A percentile compares a stretch with the other conserved stretches of the same genome.
Conservation (phyloP, 805 yeast genomes). For the Zygoascus tannicola region DNA sequence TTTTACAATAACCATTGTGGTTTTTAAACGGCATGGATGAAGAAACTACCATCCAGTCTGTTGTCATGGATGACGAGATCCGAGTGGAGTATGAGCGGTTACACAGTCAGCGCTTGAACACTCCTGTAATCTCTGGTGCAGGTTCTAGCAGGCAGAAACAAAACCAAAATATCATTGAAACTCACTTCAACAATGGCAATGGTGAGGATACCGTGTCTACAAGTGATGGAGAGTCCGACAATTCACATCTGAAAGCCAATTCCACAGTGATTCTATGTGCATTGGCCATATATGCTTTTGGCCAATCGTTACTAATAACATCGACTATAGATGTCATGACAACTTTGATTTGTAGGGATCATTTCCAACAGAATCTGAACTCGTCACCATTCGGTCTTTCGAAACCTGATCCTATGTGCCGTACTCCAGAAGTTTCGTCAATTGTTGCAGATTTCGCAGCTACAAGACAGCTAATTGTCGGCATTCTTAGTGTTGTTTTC, state of each 20-base stretch:
- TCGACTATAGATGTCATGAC: slow-evolving; percentile 16
- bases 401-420: slow-evolving; percentile 15
- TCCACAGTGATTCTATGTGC: slow-evolving; percentile 7
- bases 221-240: neutral
- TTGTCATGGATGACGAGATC: neutral
- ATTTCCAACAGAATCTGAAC: slow-evolving; percentile 6
- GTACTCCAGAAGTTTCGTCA: slow-evolving; percentile 14
- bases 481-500: slow-evolving; percentile 13
- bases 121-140: neutral
- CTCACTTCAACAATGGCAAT: too few species aligned
- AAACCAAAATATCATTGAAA: neutral
- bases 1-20: too few species aligned
- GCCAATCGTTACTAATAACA: slow-evolving; percentile 14
- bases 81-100: neutral
- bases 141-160: neutral
- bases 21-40: too few species aligned
- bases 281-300: slow-evolving; percentile 11
- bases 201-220: neutral
- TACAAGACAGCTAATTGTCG: slow-evolving; percentile 9
- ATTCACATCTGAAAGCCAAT: neutral
- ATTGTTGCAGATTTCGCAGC: slow-evolving; percentile 16
- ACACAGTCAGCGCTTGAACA: neutral
- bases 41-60: neutral
- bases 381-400: neutral
- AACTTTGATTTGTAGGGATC: slow-evolving; percentile 16